Percentiles rank a stretch among this genome's conserved stretches.
These are phyloP conservation scores for Lunularia cruciata DNA, from an alignment of 225 moss, liverwort and hornwort species.

Conservation along the genomic window DNA sequence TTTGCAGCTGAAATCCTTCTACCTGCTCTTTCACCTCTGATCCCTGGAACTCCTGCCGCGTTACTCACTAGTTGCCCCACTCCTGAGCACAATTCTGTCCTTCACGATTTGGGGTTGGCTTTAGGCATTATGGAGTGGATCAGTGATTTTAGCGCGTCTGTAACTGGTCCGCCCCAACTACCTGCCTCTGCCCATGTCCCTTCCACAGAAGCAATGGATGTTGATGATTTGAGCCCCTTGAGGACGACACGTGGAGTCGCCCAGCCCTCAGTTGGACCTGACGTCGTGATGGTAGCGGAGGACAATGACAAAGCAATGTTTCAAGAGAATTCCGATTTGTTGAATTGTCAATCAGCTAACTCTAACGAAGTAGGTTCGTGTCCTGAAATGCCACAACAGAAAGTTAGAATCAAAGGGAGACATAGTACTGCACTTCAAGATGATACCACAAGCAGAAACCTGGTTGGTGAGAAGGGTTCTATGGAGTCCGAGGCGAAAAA, in stretches of 20 bases:
- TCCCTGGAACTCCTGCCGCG: constrained; percentile 43
- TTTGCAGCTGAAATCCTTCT: constrained; percentile 67
- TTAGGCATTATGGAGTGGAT: constrained; percentile 78
- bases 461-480: constrained; percentile 10
- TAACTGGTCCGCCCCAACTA: constrained; percentile 34
- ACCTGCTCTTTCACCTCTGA: constrained; percentile 61
- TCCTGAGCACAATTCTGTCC: constrained; percentile 51
- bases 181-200: background rate
- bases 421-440: constrained; percentile 16
- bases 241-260: background rate
- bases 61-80: constrained; percentile 50
- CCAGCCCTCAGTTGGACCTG: background rate
- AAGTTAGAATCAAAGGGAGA: constrained; percentile 8
- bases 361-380: background rate
- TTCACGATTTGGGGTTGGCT: constrained; percentile 70
- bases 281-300: background rate
- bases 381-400: constrained; percentile 10
- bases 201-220: constrained; percentile 28
- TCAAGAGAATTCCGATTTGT: constrained; percentile 8
- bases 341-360: background rate
- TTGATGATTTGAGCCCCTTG: constrained; percentile 9
- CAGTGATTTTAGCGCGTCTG: constrained; percentile 42
- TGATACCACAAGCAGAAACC: constrained; percentile 12
- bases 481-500: constrained; percentile 42
- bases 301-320: background rate